Conservation (phyloP, 768 basidiomycete genomes). For the Agaricus bisporus region DNA sequence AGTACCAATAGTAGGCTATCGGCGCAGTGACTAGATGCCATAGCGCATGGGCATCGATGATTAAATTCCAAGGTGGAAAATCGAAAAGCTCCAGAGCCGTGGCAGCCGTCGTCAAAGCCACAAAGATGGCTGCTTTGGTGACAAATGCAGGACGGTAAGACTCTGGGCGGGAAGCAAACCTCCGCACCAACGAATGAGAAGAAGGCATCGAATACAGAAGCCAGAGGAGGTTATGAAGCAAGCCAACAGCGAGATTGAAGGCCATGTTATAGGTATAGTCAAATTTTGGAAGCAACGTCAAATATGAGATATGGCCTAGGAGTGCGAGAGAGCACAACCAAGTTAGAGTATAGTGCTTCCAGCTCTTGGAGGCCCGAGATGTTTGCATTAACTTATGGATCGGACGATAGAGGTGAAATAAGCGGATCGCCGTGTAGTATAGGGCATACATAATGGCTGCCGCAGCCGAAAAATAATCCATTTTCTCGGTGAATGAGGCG, state of each 20-base stretch:
- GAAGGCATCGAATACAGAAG: slow-evolving; percentile 58
- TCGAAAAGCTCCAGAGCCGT: slow-evolving; percentile 85
- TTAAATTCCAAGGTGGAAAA: slow-evolving; percentile 72
- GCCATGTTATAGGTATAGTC: slow-evolving; percentile 92
- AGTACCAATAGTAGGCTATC: slow-evolving; percentile 77
- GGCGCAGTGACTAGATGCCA: slow-evolving; percentile 89
- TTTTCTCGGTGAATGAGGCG: slow-evolving; percentile 72
- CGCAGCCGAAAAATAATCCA: slow-evolving; percentile 96
- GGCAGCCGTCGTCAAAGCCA: slow-evolving; percentile 65
- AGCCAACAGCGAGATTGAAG: slow-evolving; percentile 73
- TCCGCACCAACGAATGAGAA: slow-evolving; percentile 37
- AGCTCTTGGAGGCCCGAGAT: slow-evolving; percentile 15
- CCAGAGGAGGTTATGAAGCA: slow-evolving; percentile 82
- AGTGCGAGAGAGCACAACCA: slow-evolving; percentile 49
- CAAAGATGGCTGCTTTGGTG: slow-evolving; percentile 51
- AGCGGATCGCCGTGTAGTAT: slow-evolving; percentile 70
- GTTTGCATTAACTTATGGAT: slow-evolving; percentile 18
- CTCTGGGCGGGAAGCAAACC: slow-evolving; percentile 50
- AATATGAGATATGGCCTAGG: slow-evolving; percentile 71
- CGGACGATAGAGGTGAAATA: slow-evolving; percentile 62
- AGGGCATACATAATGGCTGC: slow-evolving; percentile 77
- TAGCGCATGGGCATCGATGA: slow-evolving; percentile 85
- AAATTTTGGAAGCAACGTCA: slow-evolving; percentile 70
- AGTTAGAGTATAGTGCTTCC: slow-evolving; percentile 35
- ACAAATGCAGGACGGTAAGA: slow-evolving; percentile 54